Conservation (phyloP, 148 eudicot genomes). For the Suaeda aralocaspica region DNA sequence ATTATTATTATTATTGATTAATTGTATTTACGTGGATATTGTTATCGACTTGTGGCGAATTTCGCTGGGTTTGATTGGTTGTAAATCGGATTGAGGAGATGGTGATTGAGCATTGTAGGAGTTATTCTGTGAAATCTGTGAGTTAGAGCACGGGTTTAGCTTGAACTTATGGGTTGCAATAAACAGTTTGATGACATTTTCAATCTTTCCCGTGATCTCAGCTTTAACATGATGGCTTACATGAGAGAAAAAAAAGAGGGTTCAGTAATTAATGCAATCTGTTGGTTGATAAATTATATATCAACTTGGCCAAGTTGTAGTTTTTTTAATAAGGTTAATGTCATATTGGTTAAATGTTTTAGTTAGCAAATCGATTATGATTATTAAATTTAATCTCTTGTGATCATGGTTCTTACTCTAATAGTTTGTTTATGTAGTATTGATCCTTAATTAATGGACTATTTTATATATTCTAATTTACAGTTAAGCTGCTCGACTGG, state of each 20-base stretch:
- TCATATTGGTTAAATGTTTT: conserved; percentile 7
- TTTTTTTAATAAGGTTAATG: conserved; percentile 16
- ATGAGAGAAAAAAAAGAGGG: conserved; percentile 16
- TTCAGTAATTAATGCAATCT: conserved; percentile 30
- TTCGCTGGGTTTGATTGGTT: conserved; percentile 29
- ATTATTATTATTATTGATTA: background rate
- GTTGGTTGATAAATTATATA: conserved; percentile 31
- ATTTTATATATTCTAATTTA: conserved; percentile 13
- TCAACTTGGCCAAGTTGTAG: conserved; percentile 30
- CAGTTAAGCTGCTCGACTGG: conserved; percentile 94
- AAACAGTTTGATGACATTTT: conserved; percentile 34
- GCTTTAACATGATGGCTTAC: conserved; percentile 22
- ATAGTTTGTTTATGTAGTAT: conserved; percentile 1
- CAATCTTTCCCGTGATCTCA: conserved; percentile 62
- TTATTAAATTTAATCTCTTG: conserved; percentile 8
- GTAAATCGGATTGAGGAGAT: conserved; percentile 17
- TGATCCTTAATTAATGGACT: conserved; percentile 12
- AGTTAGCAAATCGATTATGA: background rate
- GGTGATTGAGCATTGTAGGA: conserved; percentile 25
- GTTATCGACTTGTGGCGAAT: conserved; percentile 15
- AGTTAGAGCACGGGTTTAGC: conserved; percentile 38
- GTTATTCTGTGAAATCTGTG: conserved; percentile 53
- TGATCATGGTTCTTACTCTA: background rate
- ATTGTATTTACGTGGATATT: conserved; percentile 11
- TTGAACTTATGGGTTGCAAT: conserved; percentile 40